Conservation (phyloP, 2,329 filamentous ascomycete species). For the Cytospora mali region DNA sequence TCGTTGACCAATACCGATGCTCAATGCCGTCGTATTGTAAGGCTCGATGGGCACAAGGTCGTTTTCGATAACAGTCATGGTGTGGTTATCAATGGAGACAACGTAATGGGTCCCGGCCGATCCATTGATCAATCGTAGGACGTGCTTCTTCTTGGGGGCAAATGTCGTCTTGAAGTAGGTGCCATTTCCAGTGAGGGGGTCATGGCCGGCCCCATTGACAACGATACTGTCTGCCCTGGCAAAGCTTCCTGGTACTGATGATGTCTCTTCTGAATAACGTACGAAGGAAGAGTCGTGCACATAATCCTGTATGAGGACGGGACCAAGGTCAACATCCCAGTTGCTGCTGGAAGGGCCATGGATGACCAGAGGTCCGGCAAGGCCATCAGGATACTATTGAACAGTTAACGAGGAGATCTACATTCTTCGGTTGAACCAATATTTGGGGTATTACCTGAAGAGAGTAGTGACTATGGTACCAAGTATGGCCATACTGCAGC, state of each 20-base stretch:
- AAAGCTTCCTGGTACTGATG: not conserved
- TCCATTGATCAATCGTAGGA: slow-evolving; percentile 47
- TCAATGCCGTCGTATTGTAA: slow-evolving; percentile 32
- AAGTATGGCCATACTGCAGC: slow-evolving; percentile 42
- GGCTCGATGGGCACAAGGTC: slow-evolving; percentile 51
- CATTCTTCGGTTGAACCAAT: slow-evolving; percentile 24
- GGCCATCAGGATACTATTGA: slow-evolving; percentile 44
- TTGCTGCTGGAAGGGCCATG: slow-evolving; percentile 47
- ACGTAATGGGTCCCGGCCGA: slow-evolving; percentile 44
- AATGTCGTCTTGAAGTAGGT: slow-evolving; percentile 30
- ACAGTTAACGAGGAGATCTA: slow-evolving; percentile 32
- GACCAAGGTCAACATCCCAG: slow-evolving; percentile 53
- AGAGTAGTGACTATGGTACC: slow-evolving; percentile 44
- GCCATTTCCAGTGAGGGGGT: slow-evolving; percentile 27
- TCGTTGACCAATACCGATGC: slow-evolving; percentile 36
- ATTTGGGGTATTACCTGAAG: slow-evolving; percentile 39
- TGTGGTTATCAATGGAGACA: slow-evolving; percentile 49
- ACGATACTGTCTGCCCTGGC: slow-evolving; percentile 37
- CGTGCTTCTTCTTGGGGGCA: slow-evolving; percentile 43
- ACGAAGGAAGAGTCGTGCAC: slow-evolving; percentile 39
- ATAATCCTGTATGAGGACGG: slow-evolving; percentile 52
- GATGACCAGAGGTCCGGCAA: slow-evolving; percentile 52
- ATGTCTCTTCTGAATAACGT: slow-evolving; percentile 30
- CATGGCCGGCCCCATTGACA: slow-evolving; percentile 40
- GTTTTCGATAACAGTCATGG: slow-evolving; percentile 47